phyloP scores from a whole-genome alignment of 176 grass and related monocot genomes.

The Raddia guianensis region DNA sequence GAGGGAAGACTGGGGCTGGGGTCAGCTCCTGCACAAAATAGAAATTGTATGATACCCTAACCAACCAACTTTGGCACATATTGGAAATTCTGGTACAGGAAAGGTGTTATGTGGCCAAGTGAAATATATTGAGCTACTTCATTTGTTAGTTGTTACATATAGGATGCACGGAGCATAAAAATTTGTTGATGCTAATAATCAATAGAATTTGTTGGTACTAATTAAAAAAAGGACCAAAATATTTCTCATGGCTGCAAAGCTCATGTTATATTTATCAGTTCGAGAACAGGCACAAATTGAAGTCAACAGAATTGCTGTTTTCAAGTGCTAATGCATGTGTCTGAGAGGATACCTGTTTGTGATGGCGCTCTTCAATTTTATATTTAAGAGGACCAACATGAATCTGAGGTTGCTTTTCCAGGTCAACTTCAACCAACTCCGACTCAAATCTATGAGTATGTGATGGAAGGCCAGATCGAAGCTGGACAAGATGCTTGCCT shows the following conservation, averaged over 20 bases:
- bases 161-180: conserved; percentile 19
- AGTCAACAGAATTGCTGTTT: neutral
- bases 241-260: conserved; percentile 15
- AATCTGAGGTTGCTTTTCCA: conserved; percentile 84
- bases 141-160: conserved; percentile 22
- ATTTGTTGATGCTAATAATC: conserved; percentile 21
- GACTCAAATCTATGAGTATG: conserved; percentile 74
- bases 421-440: conserved; percentile 77
- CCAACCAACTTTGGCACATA: conserved; percentile 12
- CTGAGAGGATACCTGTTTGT: conserved; percentile 71
- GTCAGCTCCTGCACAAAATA: conserved; percentile 70
- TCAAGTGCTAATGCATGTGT: conserved; percentile 16
- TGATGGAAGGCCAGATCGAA: conserved; percentile 74
- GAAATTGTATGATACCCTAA: conserved; percentile 27
- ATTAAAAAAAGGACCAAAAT: too few species aligned
- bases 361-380: conserved; percentile 72
- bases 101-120: neutral
- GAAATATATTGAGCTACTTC: neutral
- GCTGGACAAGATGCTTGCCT: conserved; percentile 79
- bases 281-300: conserved; percentile 10
- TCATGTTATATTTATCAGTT: conserved; percentile 12
- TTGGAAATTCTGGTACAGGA: conserved; percentile 17
- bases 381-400: conserved; percentile 90
- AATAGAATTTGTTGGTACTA: neutral
- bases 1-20: conserved; percentile 73